phyloP scores from a whole-genome alignment of 2,329 filamentous ascomycete species.

The Nannizziopsis arthrosporioides region DNA sequence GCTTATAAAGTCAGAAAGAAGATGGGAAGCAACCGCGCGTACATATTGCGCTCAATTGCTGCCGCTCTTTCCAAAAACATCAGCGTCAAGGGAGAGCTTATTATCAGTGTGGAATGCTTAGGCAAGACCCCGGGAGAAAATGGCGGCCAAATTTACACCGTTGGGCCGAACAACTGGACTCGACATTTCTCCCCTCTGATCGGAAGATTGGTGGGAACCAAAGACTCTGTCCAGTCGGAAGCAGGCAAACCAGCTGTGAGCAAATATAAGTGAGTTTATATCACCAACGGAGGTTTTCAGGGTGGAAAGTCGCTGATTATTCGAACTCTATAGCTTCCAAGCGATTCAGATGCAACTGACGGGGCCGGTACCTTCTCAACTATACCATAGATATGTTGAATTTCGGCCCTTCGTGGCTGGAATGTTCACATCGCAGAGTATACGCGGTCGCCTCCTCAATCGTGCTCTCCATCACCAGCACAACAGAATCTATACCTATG shows the following conservation, averaged over 20 bases:
- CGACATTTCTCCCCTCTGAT: slow-evolving; percentile 85
- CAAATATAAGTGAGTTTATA: slow-evolving; percentile 58
- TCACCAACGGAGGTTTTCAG: neutral
- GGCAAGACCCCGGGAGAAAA: slow-evolving; percentile 57
- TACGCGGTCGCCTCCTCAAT: slow-evolving; percentile 70
- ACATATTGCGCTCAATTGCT: slow-evolving; percentile 58
- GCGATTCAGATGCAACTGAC: slow-evolving; percentile 79
- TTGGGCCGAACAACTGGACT: slow-evolving; percentile 64
- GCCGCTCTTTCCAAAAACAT: slow-evolving; percentile 50
- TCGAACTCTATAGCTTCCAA: slow-evolving; percentile 58
- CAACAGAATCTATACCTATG: slow-evolving; percentile 76
- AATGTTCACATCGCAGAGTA: slow-evolving; percentile 70
- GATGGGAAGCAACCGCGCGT: slow-evolving; percentile 76
- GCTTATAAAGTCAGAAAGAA: slow-evolving; percentile 66
- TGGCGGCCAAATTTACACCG: slow-evolving; percentile 61
- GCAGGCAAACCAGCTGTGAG: slow-evolving; percentile 46
- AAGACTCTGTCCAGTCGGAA: slow-evolving; percentile 50
- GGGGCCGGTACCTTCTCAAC: slow-evolving; percentile 64
- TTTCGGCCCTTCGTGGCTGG: slow-evolving; percentile 80
- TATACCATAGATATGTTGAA: slow-evolving; percentile 89
- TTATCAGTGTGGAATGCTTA: slow-evolving; percentile 64
- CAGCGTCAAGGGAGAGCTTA: slow-evolving; percentile 58
- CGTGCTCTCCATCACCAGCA: slow-evolving; percentile 85
- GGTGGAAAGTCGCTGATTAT: neutral
- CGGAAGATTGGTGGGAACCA: slow-evolving; percentile 64